phyloP scores from a whole-genome alignment of 75 land plant genomes.

The Ceratopteris richardii region DNA sequence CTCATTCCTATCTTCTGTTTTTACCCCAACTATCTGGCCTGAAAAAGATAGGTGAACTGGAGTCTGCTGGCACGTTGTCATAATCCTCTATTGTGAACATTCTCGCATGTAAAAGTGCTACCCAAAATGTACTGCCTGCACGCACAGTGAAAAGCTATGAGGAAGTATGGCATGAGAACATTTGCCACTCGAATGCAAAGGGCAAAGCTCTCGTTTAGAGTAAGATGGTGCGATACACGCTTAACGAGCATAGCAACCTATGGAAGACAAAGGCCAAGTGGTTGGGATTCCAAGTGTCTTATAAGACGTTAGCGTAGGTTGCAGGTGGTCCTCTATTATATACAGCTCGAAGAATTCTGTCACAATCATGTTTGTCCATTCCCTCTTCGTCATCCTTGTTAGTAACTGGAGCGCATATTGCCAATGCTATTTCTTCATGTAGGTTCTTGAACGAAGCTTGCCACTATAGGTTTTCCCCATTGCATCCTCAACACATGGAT shows the following conservation, averaged over 20 bases:
- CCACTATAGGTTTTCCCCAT: slow-evolving; percentile 64
- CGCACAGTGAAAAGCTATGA: slow-evolving; percentile 49
- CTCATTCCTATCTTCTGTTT: slow-evolving; percentile 56
- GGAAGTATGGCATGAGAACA: slow-evolving; percentile 48
- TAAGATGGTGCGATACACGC: slow-evolving; percentile 68
- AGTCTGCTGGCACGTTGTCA: slow-evolving; percentile 64
- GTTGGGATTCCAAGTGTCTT: slow-evolving; percentile 48
- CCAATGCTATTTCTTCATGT: slow-evolving; percentile 72
- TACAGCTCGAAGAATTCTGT: slow-evolving; percentile 69
- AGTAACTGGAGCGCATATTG: slow-evolving; percentile 64
- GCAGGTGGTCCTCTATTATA: slow-evolving; percentile 59
- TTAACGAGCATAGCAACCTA: slow-evolving; percentile 62
- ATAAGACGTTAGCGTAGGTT: slow-evolving; percentile 51
- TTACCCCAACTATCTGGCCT: slow-evolving; percentile 42
- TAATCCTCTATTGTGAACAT: slow-evolving; percentile 45
- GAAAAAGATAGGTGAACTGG: slow-evolving; percentile 90
- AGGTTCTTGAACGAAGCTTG: slow-evolving; percentile 86
- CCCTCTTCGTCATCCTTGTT: slow-evolving; percentile 65
- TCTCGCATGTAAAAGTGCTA: slow-evolving; percentile 37
- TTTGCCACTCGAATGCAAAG: slow-evolving; percentile 56
- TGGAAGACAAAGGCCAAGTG: slow-evolving; percentile 73
- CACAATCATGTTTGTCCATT: slow-evolving; percentile 67
- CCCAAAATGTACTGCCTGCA: slow-evolving; percentile 79
- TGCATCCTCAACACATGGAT: slow-evolving; percentile 85
- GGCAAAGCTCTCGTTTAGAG: slow-evolving; percentile 67